Percentiles rank a stretch among this genome's conserved stretches.
Conservation (phyloP, 2,329 filamentous ascomycete species). For the Hypoxylon rubiginosum region DNA sequence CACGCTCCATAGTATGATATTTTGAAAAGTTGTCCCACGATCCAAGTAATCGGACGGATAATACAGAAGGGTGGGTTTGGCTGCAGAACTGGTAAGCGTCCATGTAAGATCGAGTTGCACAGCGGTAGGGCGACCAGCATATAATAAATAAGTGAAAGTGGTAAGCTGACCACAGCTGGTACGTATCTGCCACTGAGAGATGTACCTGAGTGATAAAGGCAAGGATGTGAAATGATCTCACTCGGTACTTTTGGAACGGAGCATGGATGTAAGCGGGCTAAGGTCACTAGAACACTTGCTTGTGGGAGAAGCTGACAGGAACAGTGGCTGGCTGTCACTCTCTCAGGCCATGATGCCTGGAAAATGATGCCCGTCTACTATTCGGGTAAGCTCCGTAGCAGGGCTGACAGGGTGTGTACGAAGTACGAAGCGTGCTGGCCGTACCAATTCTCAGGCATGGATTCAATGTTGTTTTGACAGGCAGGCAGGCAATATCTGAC, state of each 20-base stretch:
- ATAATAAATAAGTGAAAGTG: conserved; percentile 31
- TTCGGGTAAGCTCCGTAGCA: conserved; percentile 39
- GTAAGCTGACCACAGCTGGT: conserved; percentile 27
- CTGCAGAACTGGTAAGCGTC: conserved; percentile 57
- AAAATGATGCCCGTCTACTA: conserved; percentile 28
- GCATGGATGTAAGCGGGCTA: conserved; percentile 39
- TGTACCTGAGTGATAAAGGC: conserved; percentile 23
- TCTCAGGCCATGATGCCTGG: conserved; percentile 31
- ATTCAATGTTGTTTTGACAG: conserved; percentile 8
- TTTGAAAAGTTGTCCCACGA: conserved; percentile 96
- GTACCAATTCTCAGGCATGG: conserved; percentile 25
- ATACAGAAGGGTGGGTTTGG: conserved; percentile 70
- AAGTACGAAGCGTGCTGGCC: conserved; percentile 2
- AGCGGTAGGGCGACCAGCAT: conserved; percentile 25
- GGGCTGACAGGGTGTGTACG: conserved; percentile 41
- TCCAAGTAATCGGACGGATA: conserved; percentile 83
- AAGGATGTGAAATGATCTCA: conserved; percentile 43
- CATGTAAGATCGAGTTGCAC: conserved; percentile 34
- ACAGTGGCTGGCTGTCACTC: conserved; percentile 37
- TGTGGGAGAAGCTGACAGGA: conserved; percentile 38
- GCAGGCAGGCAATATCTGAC: conserved; percentile 44
- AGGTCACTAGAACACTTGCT: conserved; percentile 35
- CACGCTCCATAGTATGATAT: conserved; percentile 84
- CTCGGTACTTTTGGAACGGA: conserved; percentile 41
- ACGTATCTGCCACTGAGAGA: conserved; percentile 39